Base-by-base conservation (phyloP, 2,329 filamentous ascomycete genomes). In the Neopestalotiopsis rosae region DNA sequence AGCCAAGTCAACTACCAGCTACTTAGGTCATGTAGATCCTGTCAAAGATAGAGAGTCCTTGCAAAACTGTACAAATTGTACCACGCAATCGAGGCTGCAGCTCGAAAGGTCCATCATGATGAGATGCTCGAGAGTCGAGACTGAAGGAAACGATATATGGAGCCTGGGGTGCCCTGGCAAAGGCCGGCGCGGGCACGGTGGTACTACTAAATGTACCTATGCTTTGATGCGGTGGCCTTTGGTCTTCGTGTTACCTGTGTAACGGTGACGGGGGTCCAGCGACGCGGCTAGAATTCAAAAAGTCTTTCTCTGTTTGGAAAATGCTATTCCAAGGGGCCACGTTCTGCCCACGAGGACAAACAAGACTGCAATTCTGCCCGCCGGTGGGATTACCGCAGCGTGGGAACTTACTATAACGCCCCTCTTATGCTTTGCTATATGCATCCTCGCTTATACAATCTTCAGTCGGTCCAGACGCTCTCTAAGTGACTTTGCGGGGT, bases 211-310 rank as follows among this genome's bases (percentile, higher is more conserved):
- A 10, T 59, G 57, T 59, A 59, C 57, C n/a, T 28, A 38, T 24
- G 14, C 32, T 38, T 38, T 38, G 34, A 30, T 30, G 57, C 24
- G 57, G 42, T 34, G 20, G 40, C n/a, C 61, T 34, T 64, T 64
- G 40, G 20, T 14, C 17, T n/a, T 32, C 45, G 61, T 49, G 61
- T 64, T 49, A 64, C 49, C 17, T 56, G 63, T 57, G 63, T 57
- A 34, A 66, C 63, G 32, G 63, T 38, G 49, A 56, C 30, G 30
- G 52, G 34, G 42, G 42, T 65, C 45, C 32, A 24, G 30, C 28
- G 63, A 45, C 57, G 63, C 63, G 42, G 63, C 49, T 66, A 66
- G 52, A 66, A 28, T 42, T 42, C 38, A 32, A 10, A 57, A 45
- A 28, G 24, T 28, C 24, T 38, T 17, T 49, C 5, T n/a, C 13